Evolutionary conservation across 177 flowering plant species (phyloP), one percentile per base, ranked within the genome.

Genomic region (Vitis hybrid): DNA sequence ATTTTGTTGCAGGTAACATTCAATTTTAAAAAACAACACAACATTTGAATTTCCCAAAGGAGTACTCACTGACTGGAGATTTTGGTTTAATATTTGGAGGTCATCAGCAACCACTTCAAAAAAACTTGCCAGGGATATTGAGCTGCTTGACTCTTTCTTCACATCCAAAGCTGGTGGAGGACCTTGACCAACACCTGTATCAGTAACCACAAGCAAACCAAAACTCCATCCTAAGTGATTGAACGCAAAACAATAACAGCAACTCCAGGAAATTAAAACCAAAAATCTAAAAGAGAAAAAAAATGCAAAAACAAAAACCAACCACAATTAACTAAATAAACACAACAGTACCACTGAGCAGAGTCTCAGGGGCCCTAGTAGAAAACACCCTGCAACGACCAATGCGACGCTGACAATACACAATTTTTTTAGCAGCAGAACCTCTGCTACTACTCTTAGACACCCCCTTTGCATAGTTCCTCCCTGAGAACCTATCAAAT

Each of bases 71-170:
- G 92, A 73, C 63, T 76, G 81, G 49, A 93, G 88, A 81, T 91
- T 93, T 58, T 86, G 83, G 76, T 91, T 93, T 60, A 93, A 73
- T 5, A 76, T 85, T 27, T 50, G 81, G 24, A 93, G 89, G 71
- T 93, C 95, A 70, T 91, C 94, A 65, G 97, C 90, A 74, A 93
- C 98, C 35, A 80, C 81, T 67, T 90, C 95, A 77, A 93, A 77
- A 73, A 93, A 73, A 69, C 79, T 82, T 58, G 91, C 67, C 63
- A 86, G 74, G 13, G 90, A 85, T 73, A 84, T 66, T 14, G 84
- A 81, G 51, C 75, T 76, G 53, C 54, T 77, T 6, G 83, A 49
- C 58, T 75, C 84, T 11, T 71, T 65, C 63, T 79, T 81, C 74
- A 79, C 57, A 58, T 83, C 85, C 77, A 87, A 61, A 24, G 73